Evolutionary conservation across 164 flowering plant genomes (phyloP).

Genomic region (Cinnamomum micranthum): DNA sequence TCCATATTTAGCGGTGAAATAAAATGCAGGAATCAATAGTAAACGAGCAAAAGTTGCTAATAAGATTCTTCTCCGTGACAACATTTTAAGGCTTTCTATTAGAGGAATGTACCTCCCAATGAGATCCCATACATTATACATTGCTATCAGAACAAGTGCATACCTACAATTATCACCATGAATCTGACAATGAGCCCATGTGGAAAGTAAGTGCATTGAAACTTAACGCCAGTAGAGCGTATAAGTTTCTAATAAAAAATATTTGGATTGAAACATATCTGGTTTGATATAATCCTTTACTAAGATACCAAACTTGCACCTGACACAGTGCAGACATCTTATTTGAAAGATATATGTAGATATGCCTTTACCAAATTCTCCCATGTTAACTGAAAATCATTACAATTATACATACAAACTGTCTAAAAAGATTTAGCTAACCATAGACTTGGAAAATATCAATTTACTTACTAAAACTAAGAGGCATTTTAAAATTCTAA

Average conservation of each 20-base stretch:
- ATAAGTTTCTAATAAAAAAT: background rate
- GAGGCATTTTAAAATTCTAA: too few species aligned
- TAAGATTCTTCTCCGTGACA: constrained; percentile 44
- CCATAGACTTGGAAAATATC: background rate
- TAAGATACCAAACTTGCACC: background rate
- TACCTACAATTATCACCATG: constrained; percentile 42
- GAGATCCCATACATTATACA: constrained; percentile 68
- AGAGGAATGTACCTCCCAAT: constrained; percentile 69
- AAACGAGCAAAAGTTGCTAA: constrained; percentile 41
- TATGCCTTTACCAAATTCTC: background rate
- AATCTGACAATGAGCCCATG: background rate
- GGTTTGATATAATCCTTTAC: background rate
- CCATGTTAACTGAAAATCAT: background rate
- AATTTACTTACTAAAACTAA: background rate
- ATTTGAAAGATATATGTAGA: background rate
- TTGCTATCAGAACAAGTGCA: constrained; percentile 68
- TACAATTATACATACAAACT: background rate
- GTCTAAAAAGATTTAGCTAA: background rate
- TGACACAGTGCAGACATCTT: background rate
- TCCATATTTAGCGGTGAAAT: constrained; percentile 58
- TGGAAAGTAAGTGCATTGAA: background rate
- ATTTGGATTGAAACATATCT: background rate
- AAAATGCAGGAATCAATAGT: constrained; percentile 52
- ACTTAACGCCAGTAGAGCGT: background rate
- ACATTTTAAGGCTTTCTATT: constrained; percentile 38